A percentile compares a stretch with the other conserved stretches of the same genome.
phyloP scores from a whole-genome alignment of 1,284 basidiomycete genomes.

The Cerrena zonata region DNA sequence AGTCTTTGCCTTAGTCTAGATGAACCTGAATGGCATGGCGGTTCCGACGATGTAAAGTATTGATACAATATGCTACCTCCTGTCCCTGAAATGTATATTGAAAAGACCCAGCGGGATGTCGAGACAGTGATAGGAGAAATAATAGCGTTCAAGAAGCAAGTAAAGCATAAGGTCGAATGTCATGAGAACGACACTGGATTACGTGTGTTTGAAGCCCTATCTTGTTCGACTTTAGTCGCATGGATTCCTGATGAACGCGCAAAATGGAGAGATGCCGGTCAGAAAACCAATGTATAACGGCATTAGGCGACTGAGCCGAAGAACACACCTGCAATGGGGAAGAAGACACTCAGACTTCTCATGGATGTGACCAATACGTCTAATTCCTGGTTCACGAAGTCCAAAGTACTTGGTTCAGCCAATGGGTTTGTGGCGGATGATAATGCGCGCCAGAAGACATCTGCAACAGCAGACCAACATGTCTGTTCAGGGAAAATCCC shows the following conservation, averaged over 20 bases:
- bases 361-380: slow-evolving; percentile 29
- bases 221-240: slow-evolving; percentile 11
- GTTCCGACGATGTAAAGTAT: not conserved
- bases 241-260: slow-evolving; percentile 6
- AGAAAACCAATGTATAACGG: not conserved
- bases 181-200: not conserved
- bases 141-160: not conserved
- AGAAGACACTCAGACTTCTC: slow-evolving; percentile 30
- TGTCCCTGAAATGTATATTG: not conserved
- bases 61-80: not conserved
- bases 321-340: slow-evolving; percentile 31
- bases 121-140: not conserved
- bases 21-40: not conserved
- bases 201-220: not conserved
- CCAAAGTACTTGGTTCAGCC: slow-evolving; percentile 13
- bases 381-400: slow-evolving; percentile 28
- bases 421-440: slow-evolving; percentile 16
- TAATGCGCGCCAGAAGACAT: slow-evolving; percentile 34
- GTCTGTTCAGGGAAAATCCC: slow-evolving; percentile 22
- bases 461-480: slow-evolving; percentile 37
- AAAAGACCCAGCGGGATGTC: not conserved
- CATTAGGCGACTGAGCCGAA: not conserved
- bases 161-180: not conserved
- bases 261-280: not conserved
- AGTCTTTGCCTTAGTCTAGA: not conserved